A percentile compares a stretch with the other conserved stretches of the same genome.
phyloP scores from a whole-genome alignment of 805 yeast species.

The Sugiyamaella chiloensis region DNA sequence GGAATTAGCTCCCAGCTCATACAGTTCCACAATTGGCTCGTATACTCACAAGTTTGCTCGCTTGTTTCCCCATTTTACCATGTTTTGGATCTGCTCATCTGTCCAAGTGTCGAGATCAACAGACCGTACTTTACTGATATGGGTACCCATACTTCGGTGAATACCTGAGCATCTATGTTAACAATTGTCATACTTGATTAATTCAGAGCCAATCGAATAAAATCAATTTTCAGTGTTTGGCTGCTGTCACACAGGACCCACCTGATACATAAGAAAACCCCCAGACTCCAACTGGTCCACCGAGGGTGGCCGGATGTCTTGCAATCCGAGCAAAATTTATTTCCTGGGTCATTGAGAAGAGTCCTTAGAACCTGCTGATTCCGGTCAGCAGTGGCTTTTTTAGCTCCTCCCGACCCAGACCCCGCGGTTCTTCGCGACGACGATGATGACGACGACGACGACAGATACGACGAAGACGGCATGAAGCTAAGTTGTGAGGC shows the following conservation, averaged over 20 bases:
- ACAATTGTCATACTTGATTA: too few species aligned
- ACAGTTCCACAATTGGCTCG: neutral
- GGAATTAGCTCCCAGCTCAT: neutral
- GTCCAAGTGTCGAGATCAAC: constrained; percentile 97
- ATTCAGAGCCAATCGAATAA: too few species aligned
- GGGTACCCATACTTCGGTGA: constrained; percentile 94
- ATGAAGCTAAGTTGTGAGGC: neutral
- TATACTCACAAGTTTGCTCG: constrained; percentile 52
- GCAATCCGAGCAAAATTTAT: constrained; percentile 87
- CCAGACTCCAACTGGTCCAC: constrained; percentile 97
- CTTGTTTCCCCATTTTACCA: constrained; percentile 85
- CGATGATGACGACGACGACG: too few species aligned
- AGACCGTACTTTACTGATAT: constrained; percentile 86
- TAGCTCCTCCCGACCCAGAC: constrained; percentile 17
- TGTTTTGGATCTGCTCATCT: constrained; percentile 78
- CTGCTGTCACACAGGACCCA: constrained; percentile 11
- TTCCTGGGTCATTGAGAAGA: constrained; percentile 71
- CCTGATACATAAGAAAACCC: constrained; percentile 82
- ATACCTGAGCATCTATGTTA: constrained; percentile 73
- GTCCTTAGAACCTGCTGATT: constrained; percentile 72
- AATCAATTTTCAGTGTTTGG: too few species aligned
- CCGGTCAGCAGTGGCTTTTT: constrained; percentile 39
- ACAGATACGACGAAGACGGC: constrained; percentile 15
- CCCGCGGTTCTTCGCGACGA: constrained; percentile 11
- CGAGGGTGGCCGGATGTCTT: constrained; percentile 86